Conservation (phyloP, 2,329 filamentous ascomycete genomes). For the Graphilbum fragrans region DNA sequence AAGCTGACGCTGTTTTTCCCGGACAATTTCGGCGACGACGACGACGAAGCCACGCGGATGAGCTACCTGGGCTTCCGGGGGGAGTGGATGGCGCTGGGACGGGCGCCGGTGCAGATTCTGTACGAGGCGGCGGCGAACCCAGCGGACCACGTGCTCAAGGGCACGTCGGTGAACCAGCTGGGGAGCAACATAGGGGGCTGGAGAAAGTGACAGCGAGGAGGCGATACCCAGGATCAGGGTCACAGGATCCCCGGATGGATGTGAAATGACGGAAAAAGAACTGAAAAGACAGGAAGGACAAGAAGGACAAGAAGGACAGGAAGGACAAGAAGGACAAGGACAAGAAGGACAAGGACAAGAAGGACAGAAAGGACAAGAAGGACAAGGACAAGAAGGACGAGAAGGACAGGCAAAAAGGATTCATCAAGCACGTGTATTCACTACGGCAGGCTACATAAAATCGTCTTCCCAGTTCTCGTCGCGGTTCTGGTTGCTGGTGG, state of each 20-base stretch:
- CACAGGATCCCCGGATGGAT: not conserved
- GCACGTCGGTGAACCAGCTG: constrained; percentile 40
- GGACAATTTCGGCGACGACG: constrained; percentile 75
- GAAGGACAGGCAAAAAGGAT: not conserved
- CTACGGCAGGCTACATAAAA: constrained; percentile 56
- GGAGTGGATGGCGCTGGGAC: constrained; percentile 78
- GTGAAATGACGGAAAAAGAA: not conserved
- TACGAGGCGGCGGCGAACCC: constrained; percentile 95
- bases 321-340: not conserved
- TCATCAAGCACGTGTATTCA: not conserved
- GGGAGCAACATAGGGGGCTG: constrained; percentile 39
- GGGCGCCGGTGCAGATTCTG: constrained; percentile 72
- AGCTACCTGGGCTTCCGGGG: constrained; percentile 88
- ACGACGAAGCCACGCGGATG: constrained; percentile 68
- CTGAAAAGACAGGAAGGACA: not conserved
- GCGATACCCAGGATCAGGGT: not conserved
- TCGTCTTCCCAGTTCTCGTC: constrained; percentile 72
- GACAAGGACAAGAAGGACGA: not conserved
- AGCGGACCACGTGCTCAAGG: constrained; percentile 64
- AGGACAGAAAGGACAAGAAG: not conserved
- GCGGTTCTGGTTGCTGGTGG: constrained; percentile 75
- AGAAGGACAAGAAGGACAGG: not conserved
- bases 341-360: not conserved
- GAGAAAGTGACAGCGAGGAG: constrained; percentile 11
- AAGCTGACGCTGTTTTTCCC: constrained; percentile 77